Conservation (phyloP, 192 early-diverging fungal species). For the Podila epicladia region DNA sequence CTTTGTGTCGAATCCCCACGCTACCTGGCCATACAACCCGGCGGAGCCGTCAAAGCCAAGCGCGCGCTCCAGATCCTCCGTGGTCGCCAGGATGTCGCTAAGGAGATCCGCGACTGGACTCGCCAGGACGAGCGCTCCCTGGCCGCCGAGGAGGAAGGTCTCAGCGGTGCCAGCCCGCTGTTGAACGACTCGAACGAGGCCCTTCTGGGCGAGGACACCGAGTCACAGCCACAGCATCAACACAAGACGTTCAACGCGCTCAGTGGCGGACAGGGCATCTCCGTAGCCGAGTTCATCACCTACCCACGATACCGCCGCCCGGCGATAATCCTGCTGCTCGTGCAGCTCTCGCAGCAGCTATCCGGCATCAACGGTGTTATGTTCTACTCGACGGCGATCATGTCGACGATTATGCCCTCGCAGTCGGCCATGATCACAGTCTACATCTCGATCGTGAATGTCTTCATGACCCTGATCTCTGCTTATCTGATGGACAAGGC, state of each 20-base stretch:
- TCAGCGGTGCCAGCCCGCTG: constrained; percentile 15
- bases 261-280: constrained; percentile 28
- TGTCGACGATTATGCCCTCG: constrained; percentile 68
- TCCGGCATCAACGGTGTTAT: constrained; percentile 92
- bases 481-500: constrained; percentile 78
- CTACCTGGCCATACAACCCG: constrained; percentile 64
- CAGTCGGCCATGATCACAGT: constrained; percentile 78
- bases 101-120: constrained; percentile 64
- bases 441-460: constrained; percentile 80
- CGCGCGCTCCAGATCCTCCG: constrained; percentile 64
- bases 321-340: constrained; percentile 68
- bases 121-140: constrained; percentile 44
- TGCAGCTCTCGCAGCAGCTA: constrained; percentile 88
- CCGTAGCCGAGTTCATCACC: constrained; percentile 53
- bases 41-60: constrained; percentile 60
- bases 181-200: constrained; percentile 30
- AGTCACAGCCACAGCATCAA: constrained; percentile 9
- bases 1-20: constrained; percentile 87
- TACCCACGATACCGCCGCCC: constrained; percentile 67
- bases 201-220: constrained; percentile 3
- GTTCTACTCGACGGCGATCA: constrained; percentile 84
- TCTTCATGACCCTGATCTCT: constrained; percentile 77
- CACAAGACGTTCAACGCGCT: constrained; percentile 10
- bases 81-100: constrained; percentile 58
- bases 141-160: constrained; percentile 29